These are phyloP conservation scores for Cryptococcus sp. DNA, from an alignment of 1,284 basidiomycete species.

Conservation along the genomic window DNA sequence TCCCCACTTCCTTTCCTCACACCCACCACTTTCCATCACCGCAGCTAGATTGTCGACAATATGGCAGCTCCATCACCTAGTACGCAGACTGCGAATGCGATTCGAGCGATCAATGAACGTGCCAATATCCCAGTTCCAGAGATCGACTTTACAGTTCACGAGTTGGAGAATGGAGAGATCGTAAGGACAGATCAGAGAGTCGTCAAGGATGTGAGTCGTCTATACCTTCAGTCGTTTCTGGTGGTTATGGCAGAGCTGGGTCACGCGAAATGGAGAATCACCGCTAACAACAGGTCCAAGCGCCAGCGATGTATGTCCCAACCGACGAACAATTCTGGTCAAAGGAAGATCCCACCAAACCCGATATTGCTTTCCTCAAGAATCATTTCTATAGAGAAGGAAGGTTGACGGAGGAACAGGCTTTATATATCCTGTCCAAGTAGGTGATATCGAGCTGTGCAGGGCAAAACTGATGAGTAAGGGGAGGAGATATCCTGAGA, in stretches of 20 bases:
- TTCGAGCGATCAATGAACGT: slow-evolving; percentile 41
- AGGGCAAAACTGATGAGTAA: slow-evolving; percentile 11
- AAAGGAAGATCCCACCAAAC: slow-evolving; percentile 73
- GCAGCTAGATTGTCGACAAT: too few species aligned
- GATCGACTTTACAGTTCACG: slow-evolving; percentile 84
- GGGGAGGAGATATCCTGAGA: slow-evolving; percentile 68
- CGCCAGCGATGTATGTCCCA: slow-evolving; percentile 86
- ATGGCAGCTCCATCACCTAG: slow-evolving; percentile 21
- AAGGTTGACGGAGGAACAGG: slow-evolving; percentile 82
- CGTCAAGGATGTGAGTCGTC: slow-evolving; percentile 48
- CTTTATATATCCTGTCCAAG: slow-evolving; percentile 77
- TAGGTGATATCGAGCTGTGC: slow-evolving; percentile 17
- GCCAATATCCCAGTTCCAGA: slow-evolving; percentile 55
- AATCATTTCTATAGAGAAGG: slow-evolving; percentile 99
- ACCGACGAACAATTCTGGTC: slow-evolving; percentile 92
- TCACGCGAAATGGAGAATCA: background rate
- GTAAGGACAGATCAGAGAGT: slow-evolving; percentile 58
- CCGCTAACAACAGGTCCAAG: slow-evolving; percentile 66
- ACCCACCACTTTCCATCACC: background rate
- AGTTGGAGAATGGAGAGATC: slow-evolving; percentile 78
- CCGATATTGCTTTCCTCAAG: slow-evolving; percentile 95
- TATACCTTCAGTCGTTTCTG: too few species aligned
- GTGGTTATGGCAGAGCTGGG: too few species aligned
- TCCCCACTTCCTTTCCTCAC: background rate
- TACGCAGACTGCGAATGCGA: slow-evolving; percentile 44